Base-by-base conservation (phyloP, 768 basidiomycete genomes). In the Boletus reticulatus region DNA sequence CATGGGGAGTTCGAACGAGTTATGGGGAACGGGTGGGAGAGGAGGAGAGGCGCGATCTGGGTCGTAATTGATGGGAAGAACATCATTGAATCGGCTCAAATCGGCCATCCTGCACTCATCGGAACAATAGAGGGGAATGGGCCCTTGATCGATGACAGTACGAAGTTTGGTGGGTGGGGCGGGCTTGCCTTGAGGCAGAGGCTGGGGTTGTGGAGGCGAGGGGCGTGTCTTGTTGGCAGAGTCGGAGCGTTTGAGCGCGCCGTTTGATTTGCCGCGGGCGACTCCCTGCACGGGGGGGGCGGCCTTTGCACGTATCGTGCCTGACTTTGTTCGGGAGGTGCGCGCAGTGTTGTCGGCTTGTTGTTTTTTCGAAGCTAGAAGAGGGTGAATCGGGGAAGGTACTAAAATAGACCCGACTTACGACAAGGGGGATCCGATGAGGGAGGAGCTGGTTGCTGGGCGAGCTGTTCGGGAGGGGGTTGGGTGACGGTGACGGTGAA, bases 41-140 rank as follows among this genome's bases (percentile, higher is more conserved):
- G 69, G 72, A 8, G 77, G 75, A 2, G 73, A 72, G 13, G 75
- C 68, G 22, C 75, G 74, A 58, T 75, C 71, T 29, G 81, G 83
- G 60, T 82, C 68, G 67, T 77, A 81, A 59, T 79, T 67, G 64
- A 78, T 74, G 50, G 76, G 76, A 45, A 79, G 72, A 48, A 67
- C 72, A 36, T 73, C 73, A 38, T 74, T 67, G 27, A 63, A 64
- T 62, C 68, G 68, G 63, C 76, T 74, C 61, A 84, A 67, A 69
- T 92, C 90, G 39, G 73, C 73, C 41, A 84, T 69, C 56, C 81
- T 78, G 67, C 90, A 93, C 64, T 86, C 81, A 58, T 89, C 87
- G 1, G 89, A 92, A 72, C 90, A 93, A 74, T 93, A 92, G 55
- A 92, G 80, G 19, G 89, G 89, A 1, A 82, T 84, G n/a, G 88